phyloP scores from a whole-genome alignment of 768 basidiomycete species.

The Dioszegia aurantiaca region DNA sequence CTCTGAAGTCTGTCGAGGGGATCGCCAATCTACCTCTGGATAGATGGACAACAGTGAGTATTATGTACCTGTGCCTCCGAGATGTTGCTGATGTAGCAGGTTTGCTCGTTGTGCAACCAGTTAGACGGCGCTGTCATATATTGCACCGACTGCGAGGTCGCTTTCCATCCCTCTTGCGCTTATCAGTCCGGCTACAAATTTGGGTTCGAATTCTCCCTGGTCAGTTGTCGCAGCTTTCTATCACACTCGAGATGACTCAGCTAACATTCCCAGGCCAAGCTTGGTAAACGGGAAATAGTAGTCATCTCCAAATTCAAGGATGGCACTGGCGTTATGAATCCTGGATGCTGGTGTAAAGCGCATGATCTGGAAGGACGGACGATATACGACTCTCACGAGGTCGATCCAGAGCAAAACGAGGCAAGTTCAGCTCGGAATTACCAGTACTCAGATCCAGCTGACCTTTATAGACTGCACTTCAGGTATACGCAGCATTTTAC shows the following conservation, averaged over 20 bases:
- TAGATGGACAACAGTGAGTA: conserved; percentile 72
- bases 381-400: conserved; percentile 80
- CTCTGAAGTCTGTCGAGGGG: conserved; percentile 78
- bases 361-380: conserved; percentile 63
- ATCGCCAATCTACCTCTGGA: conserved; percentile 65
- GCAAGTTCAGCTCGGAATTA: conserved; percentile 56
- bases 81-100: conserved; percentile 21
- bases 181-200: conserved; percentile 80
- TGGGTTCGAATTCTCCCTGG: conserved; percentile 87
- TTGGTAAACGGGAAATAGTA: conserved; percentile 67
- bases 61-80: not conserved
- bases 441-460: not conserved
- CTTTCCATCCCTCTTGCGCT: conserved; percentile 86
- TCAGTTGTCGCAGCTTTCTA: conserved; percentile 53
- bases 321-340: conserved; percentile 72
- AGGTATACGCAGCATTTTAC: conserved; percentile 79
- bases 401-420: conserved; percentile 70
- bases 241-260: not conserved
- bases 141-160: conserved; percentile 75
- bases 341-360: conserved; percentile 73
- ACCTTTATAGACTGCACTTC: conserved; percentile 71
- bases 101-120: conserved; percentile 69
- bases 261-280: conserved; percentile 63
- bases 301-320: conserved; percentile 70
- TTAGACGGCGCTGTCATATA: conserved; percentile 73